Conservation (phyloP, 768 basidiomycete genomes). For the Megacollybia marginata region DNA sequence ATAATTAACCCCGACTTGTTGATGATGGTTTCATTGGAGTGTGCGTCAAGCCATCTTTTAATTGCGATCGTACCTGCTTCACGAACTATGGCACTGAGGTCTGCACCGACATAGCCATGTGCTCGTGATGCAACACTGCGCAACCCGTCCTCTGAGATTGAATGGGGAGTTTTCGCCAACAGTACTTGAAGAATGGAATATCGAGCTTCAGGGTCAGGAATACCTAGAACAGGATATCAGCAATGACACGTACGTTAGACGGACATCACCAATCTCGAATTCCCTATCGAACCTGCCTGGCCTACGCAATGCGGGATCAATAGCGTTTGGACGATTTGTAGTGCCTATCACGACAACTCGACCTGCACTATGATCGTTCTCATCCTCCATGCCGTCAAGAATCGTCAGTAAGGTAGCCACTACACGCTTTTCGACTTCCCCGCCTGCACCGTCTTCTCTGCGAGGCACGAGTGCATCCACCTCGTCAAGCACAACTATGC, state of each 20-base stretch:
- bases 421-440: constrained; percentile 93
- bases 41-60: constrained; percentile 60
- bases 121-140: constrained; percentile 64
- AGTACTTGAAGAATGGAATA: constrained; percentile 83
- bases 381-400: constrained; percentile 82
- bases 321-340: constrained; percentile 91
- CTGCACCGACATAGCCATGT: constrained; percentile 97
- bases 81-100: constrained; percentile 85
- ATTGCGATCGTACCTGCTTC: constrained; percentile 91
- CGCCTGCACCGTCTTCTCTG: constrained; percentile 82
- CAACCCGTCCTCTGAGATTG: constrained; percentile 54
- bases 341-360: constrained; percentile 94
- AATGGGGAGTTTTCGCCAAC: constrained; percentile 73
- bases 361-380: constrained; percentile 31
- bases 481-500: constrained; percentile 93
- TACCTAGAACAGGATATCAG: constrained; percentile 40
- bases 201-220: constrained; percentile 84
- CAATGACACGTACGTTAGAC: neutral
- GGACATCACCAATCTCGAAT: constrained; percentile 13
- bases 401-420: constrained; percentile 93
- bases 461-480: constrained; percentile 91
- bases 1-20: constrained; percentile 32
- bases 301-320: constrained; percentile 85
- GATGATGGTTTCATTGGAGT: constrained; percentile 12
- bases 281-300: constrained; percentile 85